phyloP scores from a whole-genome alignment of 1,284 basidiomycete genomes.

The Abortiporus biennis region DNA sequence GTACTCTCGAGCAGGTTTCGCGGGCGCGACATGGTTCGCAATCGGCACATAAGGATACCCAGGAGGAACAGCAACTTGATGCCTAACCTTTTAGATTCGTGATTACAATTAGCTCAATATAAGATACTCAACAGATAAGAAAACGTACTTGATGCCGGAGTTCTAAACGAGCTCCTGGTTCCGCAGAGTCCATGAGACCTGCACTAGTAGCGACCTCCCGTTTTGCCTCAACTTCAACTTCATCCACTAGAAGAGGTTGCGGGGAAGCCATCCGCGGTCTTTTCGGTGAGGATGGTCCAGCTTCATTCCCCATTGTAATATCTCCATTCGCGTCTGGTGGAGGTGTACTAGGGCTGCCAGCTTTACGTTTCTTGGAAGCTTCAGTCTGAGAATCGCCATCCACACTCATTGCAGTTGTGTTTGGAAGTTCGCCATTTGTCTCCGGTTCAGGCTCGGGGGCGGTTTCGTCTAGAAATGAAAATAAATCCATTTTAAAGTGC shows the following conservation, averaged over 20 bases:
- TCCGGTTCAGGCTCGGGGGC: conserved; percentile 7
- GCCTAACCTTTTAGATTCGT: conserved; percentile 58
- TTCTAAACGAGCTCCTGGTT: conserved; percentile 64
- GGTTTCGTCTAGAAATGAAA: conserved; percentile 36
- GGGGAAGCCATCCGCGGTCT: conserved; percentile 48
- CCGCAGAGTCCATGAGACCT: conserved; percentile 67
- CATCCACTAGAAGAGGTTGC: conserved; percentile 76
- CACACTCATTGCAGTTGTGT: conserved; percentile 26
- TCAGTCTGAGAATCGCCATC: conserved; percentile 10
- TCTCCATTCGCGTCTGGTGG: conserved; percentile 5
- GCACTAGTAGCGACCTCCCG: conserved; percentile 83
- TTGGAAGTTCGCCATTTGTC: conserved; percentile 17
- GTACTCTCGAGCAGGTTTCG: conserved; percentile 90
- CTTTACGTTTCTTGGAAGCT: conserved; percentile 7
- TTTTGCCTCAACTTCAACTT: conserved; percentile 86
- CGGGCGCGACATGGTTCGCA: conserved; percentile 85
- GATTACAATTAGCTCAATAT: conserved; percentile 2
- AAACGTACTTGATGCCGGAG: conserved; percentile 68
- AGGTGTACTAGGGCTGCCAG: neutral
- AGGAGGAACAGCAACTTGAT: conserved; percentile 94
- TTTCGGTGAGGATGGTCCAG: conserved; percentile 32
- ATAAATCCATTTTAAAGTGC: conserved; percentile 35
- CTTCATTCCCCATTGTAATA: conserved; percentile 14
- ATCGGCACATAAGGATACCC: conserved; percentile 92
- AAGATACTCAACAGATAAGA: neutral